Evolutionary conservation across 805 yeast genomes (phyloP).

Genomic region (Starmerella floricola): DNA sequence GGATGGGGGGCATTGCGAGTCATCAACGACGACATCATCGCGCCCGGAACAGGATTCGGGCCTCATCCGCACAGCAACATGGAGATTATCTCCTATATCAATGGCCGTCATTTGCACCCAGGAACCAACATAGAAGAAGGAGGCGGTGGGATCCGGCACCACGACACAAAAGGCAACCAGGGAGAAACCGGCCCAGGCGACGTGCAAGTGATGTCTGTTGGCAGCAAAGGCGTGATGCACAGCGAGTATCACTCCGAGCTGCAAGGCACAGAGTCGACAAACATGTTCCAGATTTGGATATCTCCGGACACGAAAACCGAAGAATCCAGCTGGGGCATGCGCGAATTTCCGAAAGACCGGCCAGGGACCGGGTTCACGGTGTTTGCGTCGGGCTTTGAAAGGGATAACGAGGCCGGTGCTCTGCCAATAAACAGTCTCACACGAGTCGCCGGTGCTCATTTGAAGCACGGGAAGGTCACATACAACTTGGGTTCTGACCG

Average conservation of each 20-base stretch:
- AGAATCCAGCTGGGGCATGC: slow-evolving; percentile 15
- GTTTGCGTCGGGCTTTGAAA: slow-evolving; percentile 15
- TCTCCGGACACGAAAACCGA: slow-evolving; percentile 6
- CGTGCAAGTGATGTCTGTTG: slow-evolving; percentile 19
- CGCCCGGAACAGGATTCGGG: slow-evolving; percentile 17
- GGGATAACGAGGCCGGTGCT: slow-evolving; percentile 12
- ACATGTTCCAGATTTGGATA: slow-evolving; percentile 17
- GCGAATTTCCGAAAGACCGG: slow-evolving; percentile 11
- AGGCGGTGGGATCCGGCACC: slow-evolving; percentile 17
- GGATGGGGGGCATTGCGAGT: slow-evolving; percentile 20
- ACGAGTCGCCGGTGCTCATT: slow-evolving; percentile 13
- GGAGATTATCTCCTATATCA: slow-evolving; percentile 16
- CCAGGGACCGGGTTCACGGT: slow-evolving; percentile 6
- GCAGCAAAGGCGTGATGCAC: slow-evolving; percentile 18
- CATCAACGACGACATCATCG: slow-evolving; percentile 17
- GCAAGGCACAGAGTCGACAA: not conserved
- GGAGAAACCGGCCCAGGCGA: slow-evolving; percentile 18
- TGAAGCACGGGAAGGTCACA: slow-evolving; percentile 5
- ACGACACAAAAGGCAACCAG: slow-evolving; percentile 14
- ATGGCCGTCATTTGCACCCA: slow-evolving; percentile 11
- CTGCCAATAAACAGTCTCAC: slow-evolving; percentile 15
- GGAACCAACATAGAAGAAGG: slow-evolving; percentile 12
- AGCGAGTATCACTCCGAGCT: slow-evolving; percentile 14
- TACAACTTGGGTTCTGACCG: slow-evolving; percentile 15
- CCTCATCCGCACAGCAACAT: slow-evolving; percentile 19